Base-by-base conservation (phyloP, 495 filamentous ascomycete genomes). In the Penicillium riverlandense region DNA sequence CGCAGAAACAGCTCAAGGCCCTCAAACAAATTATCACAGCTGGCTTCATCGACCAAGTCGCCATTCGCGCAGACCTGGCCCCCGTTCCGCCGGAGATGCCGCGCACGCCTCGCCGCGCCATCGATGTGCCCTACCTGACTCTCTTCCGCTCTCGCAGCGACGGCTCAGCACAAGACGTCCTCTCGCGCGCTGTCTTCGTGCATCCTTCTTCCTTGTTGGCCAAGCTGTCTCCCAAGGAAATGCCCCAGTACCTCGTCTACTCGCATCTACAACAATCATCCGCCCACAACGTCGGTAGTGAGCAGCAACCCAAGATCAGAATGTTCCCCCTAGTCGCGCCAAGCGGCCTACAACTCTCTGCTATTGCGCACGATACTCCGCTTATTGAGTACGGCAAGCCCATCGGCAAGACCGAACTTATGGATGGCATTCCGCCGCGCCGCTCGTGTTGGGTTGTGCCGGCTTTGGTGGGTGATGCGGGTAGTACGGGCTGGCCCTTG, bases 11-110 rank as follows among this genome's bases (percentile, higher is more conserved):
- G 50, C 60, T 91, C 29, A 84, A 86, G 49, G 81, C 87, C 1
- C 74, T 99, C 8, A 90, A 90, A 55, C 88, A 96, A 58, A 90
- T 97, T 57, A 78, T 88, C 38, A 86, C 90, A 0, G 85, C 90
- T 0, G 94, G 90, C 3, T 99, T 96, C 70, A 83, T 99, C 50
- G 94, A 97, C 67, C 85, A 96, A 45, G 76, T 99, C 39, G 94
- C 94, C 40, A 91, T 97, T 56, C 88, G 92, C 47, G 88, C 89
- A 3, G 90, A 97, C 59, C 71, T 91, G 8, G 72, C 85, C 0
- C 86, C 88, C 4, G 72, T 72, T 12, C 85, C 88, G 1, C 86
- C 86, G 2, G 82, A 85, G 43, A 71, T 79, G 45, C 59, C 71
- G 5, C 74, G 86, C 13, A 87, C 85, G 31, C 86, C 89, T 0